A percentile compares a stretch with the other conserved stretches of the same genome.
These are phyloP conservation scores for Trebouxia sp. DNA, from an alignment of 139 green algal genomes.

Conservation along the genomic window DNA sequence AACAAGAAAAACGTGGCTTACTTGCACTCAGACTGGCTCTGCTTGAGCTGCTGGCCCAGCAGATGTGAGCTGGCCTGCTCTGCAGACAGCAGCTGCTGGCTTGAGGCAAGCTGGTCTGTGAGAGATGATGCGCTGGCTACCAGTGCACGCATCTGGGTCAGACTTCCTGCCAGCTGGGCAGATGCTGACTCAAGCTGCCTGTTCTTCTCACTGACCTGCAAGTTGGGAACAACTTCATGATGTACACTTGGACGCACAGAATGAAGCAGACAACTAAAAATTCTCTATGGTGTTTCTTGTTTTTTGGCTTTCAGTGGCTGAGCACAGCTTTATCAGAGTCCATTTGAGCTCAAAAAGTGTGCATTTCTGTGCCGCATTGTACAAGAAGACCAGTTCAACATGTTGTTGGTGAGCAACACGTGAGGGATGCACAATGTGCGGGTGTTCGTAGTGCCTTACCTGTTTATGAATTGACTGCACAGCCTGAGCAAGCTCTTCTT, in stretches of 20 bases:
- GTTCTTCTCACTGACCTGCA: background rate
- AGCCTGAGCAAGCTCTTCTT: background rate
- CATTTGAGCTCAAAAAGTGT: too few species aligned
- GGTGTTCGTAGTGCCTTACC: background rate
- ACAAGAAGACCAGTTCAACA: too few species aligned
- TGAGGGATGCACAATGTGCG: background rate
- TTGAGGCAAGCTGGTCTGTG: background rate
- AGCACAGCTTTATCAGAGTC: too few species aligned
- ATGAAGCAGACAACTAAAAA: too few species aligned
- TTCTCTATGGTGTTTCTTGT: too few species aligned
- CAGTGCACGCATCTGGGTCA: background rate
- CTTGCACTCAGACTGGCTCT: conserved; percentile 4
- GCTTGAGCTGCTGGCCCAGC: background rate
- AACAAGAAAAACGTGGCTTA: too few species aligned
- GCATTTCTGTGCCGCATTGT: too few species aligned
- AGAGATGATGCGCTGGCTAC: background rate
- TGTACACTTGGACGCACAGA: too few species aligned
- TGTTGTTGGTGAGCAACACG: background rate
- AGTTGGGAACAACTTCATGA: background rate
- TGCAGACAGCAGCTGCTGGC: background rate
- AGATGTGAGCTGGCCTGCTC: background rate
- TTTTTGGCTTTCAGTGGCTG: too few species aligned
- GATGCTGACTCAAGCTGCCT: background rate
- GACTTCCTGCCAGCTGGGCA: background rate
- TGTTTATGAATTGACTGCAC: background rate